phyloP scores from a whole-genome alignment of 1,139 yeast genomes.

The Blastobotrys apis region DNA sequence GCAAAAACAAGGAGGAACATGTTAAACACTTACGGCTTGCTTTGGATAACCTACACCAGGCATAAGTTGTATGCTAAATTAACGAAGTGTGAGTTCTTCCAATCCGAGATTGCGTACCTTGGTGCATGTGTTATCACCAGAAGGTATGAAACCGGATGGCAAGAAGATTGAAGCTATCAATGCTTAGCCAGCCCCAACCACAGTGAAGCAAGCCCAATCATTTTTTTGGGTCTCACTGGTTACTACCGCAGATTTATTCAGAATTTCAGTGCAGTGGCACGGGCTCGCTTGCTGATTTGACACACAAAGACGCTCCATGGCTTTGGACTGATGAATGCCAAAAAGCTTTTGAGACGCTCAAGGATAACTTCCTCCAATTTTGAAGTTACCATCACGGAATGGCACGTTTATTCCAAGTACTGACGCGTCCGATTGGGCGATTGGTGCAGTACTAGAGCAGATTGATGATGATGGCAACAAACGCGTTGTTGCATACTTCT shows the following conservation, averaged over 20 bases:
- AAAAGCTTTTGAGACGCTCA: no score
- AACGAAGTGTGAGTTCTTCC: conserved; percentile 17
- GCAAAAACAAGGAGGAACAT: no score
- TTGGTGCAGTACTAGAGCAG: conserved; percentile 6
- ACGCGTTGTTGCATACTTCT: no score
- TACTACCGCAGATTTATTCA: neutral
- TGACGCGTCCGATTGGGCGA: neutral
- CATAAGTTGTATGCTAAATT: conserved; percentile 10
- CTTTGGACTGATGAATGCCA: no score
- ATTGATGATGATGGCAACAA: neutral
- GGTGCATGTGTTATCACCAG: conserved; percentile 13
- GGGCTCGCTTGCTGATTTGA: neutral
- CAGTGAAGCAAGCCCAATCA: neutral
- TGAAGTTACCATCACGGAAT: no score
- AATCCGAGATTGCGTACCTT: conserved; percentile 10
- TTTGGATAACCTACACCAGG: no score
- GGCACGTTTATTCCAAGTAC: no score
- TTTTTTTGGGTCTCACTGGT: conserved; percentile 5
- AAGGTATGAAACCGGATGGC: no score
- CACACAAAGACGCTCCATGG: neutral
- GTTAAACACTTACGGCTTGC: no score
- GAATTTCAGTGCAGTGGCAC: no score
- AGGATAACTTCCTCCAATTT: no score
- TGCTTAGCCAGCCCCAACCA: neutral
- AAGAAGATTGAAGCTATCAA: no score